A percentile compares a stretch with the other conserved stretches of the same genome.
These are phyloP conservation scores for Setaria viridis DNA, from an alignment of 202 grass and related monocot genomes.

Conservation along the genomic window DNA sequence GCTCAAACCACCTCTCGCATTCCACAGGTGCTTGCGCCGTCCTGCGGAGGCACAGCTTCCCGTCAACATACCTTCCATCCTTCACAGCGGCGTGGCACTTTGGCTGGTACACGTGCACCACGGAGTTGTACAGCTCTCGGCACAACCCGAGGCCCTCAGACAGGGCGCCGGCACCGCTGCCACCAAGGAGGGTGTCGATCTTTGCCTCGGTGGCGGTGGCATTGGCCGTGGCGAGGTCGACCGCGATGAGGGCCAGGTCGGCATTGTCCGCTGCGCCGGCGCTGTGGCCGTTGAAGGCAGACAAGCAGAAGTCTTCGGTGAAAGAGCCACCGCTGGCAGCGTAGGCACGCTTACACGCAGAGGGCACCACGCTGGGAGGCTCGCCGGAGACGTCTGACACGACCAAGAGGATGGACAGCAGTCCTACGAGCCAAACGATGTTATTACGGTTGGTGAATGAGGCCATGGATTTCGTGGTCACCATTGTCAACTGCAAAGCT, in stretches of 20 bases:
- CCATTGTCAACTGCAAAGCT: not conserved
- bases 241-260: not conserved
- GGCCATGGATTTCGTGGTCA: not conserved
- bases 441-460: not conserved
- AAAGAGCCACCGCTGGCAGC: not conserved
- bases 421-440: not conserved
- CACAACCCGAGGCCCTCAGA: not conserved
- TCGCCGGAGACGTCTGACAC: not conserved
- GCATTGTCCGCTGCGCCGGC: not conserved
- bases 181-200: not conserved
- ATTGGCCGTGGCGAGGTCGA: not conserved
- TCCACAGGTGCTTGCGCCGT: not conserved
- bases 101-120: constrained; percentile 12
- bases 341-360: not conserved
- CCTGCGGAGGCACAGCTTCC: not conserved
- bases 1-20: not conserved
- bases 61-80: not conserved
- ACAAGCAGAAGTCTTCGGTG: not conserved
- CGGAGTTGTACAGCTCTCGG: not conserved
- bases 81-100: not conserved
- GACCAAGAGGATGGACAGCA: not conserved
- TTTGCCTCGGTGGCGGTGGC: not conserved
- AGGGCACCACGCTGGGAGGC: not conserved
- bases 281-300: not conserved
- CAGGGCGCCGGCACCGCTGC: too few relatives aligned